These are phyloP conservation scores for Plasmodium fragile DNA, from an alignment of 169 alveolate genomes.

Conservation along the genomic window DNA sequence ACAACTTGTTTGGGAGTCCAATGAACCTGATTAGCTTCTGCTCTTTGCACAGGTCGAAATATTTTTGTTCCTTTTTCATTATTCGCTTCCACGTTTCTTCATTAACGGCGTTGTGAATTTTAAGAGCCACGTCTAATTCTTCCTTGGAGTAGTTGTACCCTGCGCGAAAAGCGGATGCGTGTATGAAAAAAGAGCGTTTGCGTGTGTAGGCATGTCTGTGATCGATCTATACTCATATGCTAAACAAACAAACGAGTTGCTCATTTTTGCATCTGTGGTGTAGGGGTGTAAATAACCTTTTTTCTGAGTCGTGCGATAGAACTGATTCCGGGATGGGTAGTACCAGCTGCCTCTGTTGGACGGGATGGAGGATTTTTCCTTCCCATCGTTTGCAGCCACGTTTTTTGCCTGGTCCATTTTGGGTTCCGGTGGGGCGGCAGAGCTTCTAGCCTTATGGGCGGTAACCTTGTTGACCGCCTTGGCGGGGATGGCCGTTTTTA, in stretches of 20 bases:
- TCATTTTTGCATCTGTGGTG: background rate
- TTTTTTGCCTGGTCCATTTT: background rate
- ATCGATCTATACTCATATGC: background rate
- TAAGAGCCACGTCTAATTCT: constrained; percentile 78
- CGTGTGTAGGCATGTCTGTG: background rate
- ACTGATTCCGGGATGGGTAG: constrained; percentile 86
- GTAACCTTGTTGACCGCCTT: background rate
- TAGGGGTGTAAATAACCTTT: constrained; percentile 78
- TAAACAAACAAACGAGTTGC: background rate
- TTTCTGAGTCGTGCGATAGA: constrained; percentile 80
- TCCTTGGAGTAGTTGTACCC: constrained; percentile 80
- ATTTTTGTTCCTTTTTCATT: constrained; percentile 82
- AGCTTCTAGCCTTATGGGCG: background rate
- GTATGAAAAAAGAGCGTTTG: background rate
- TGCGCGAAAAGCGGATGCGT: background rate
- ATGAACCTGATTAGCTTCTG: constrained; percentile 81
- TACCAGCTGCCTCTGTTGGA: constrained; percentile 80
- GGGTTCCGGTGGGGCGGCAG: background rate
- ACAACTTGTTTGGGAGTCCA: constrained; percentile 79
- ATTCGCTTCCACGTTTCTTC: constrained; percentile 87
- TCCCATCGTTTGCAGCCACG: constrained; percentile 3
- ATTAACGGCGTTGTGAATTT: constrained; percentile 85
- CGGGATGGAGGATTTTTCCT: constrained; percentile 82
- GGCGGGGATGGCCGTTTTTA: background rate
- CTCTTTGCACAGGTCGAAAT: constrained; percentile 77